Evolutionary conservation across 2,329 filamentous ascomycete genomes (phyloP), one percentile per base, ranked within the genome.

Genomic region (Cadophora gregata): DNA sequence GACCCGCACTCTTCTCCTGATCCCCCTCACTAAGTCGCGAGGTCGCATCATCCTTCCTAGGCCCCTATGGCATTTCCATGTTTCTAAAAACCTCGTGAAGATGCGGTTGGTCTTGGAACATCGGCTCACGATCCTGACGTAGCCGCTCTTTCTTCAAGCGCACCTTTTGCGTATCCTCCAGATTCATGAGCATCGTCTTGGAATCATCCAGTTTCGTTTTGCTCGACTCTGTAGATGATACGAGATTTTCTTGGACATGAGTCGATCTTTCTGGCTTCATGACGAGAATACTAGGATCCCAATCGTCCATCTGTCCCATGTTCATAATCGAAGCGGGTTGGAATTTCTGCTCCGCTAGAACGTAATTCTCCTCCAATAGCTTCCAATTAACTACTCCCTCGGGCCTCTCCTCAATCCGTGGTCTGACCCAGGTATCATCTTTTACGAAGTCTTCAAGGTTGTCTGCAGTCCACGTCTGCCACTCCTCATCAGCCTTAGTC

Each of bases 351-450:
- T 66, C 55, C 19, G 60, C 61, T 29, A 68, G 42, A 0, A 14
- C 38, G 64, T 71, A 71, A 45, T 64, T 60, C 51, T 65, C 45
- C 42, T 72, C 65, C 45, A 74, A 61, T 6, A 42, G 59, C n/a
- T 70, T 64, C 71, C 71, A 75, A 59, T 75, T 71, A 5, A 75
- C 69, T 4, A 71, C 63, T 1, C 72, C 73, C 19, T 65, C 69
- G 7, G 69, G 69, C 38, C 73, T 64, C 59, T 73, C 70, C 56
- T 74, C 68, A 8, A 65, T 27, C 3, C 19, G 31, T 19, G 73
- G 73, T 50, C 70, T 72, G 6, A 68, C 62, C 65, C 67, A 75
- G 1, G 67, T 66, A 59, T 71, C 66, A 64, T 75, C 72, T 25
- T 48, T 42, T 9, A 71, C 64, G 31, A 67, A 71, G 31, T 71